Evolutionary conservation across 225 moss, liverwort and hornwort species (phyloP).

Genomic region (Pseudisothecium myosuroides): DNA sequence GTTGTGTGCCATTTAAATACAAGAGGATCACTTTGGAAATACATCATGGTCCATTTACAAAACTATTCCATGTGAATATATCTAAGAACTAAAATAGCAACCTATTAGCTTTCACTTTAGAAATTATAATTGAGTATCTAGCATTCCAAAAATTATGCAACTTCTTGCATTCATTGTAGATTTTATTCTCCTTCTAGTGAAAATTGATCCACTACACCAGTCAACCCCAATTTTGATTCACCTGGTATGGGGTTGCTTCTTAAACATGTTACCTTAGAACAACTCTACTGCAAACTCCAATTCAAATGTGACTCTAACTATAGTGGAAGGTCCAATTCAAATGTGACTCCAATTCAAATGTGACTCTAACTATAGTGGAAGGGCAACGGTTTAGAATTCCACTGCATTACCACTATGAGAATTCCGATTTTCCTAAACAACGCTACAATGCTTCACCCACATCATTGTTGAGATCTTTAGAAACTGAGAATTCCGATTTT

Average conservation of each 20-base stretch:
- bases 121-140: no score
- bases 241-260: no score
- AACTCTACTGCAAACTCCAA: neutral
- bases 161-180: neutral
- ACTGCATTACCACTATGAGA: no score
- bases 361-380: no score
- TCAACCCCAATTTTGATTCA: neutral
- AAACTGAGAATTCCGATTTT: neutral
- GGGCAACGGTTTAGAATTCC: rapidly evolving
- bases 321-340: neutral
- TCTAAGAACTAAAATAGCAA: no score
- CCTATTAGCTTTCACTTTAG: no score
- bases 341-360: neutral
- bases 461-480: neutral
- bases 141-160: neutral
- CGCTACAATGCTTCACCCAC: rapidly evolving
- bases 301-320: no score
- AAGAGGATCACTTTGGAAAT: no score
- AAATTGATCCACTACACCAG: neutral
- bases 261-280: neutral
- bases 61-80: no score
- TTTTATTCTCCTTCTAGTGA: neutral
- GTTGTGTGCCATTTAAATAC: neutral
- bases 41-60: no score
- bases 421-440: rapidly evolving